Evolutionary conservation across 2,329 filamentous ascomycete species (phyloP).

Genomic region (Endothia cerciana): DNA sequence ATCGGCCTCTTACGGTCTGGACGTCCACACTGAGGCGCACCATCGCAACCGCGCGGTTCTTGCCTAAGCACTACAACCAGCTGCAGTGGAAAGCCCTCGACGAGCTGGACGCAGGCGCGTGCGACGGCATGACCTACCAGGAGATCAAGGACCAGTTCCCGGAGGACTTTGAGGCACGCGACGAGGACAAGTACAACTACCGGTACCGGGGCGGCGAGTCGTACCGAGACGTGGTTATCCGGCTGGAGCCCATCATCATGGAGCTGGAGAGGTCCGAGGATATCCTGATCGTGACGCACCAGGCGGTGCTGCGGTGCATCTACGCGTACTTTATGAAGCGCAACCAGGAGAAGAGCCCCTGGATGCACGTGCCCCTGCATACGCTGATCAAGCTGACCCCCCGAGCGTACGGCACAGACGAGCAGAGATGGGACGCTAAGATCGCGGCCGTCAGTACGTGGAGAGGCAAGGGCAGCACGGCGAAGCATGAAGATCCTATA

Average conservation of each 20-base stretch:
- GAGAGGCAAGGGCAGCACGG: conserved; percentile 89
- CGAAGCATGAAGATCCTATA: conserved; percentile 75
- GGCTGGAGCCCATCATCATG: conserved; percentile 99
- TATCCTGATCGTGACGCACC: conserved; percentile 96
- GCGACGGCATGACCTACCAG: conserved; percentile 93
- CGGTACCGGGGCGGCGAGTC: conserved; percentile 96
- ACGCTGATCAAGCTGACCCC: conserved; percentile 96
- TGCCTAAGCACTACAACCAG: conserved; percentile 84
- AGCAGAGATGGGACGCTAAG: conserved; percentile 84
- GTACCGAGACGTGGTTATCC: conserved; percentile 94
- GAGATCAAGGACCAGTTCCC: conserved; percentile 91
- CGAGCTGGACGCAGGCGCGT: conserved; percentile 94
- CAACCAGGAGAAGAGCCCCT: conserved; percentile 87
- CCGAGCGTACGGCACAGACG: conserved; percentile 89
- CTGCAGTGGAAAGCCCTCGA: conserved; percentile 98
- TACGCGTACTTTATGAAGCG: conserved; percentile 99
- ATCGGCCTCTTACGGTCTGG: conserved; percentile 65
- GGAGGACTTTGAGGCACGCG: conserved; percentile 91
- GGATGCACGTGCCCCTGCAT: conserved; percentile 98
- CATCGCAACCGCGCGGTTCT: conserved; percentile 85
- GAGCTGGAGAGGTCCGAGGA: conserved; percentile 95
- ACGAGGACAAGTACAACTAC: conserved; percentile 99
- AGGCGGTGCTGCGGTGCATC: conserved; percentile 94
- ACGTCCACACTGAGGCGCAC: conserved; percentile 74
- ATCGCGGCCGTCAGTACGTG: conserved; percentile 97